Evolutionary conservation across 1,284 basidiomycete species (phyloP), one percentile per base, ranked within the genome.

Genomic region (Rugosomyces carneus): DNA sequence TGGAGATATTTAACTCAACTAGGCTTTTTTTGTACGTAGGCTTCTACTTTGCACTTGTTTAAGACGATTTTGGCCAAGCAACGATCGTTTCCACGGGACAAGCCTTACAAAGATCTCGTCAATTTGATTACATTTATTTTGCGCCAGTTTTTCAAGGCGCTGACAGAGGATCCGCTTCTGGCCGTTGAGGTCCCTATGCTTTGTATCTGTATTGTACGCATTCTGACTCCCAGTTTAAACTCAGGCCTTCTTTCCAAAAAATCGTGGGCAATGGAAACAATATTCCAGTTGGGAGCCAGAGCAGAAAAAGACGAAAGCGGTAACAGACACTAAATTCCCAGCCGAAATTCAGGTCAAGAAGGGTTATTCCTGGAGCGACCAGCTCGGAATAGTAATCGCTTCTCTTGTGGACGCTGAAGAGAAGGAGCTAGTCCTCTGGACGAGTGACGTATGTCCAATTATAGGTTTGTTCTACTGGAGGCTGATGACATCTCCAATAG

Each of bases 201-300:
- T 23, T 15, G 26, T 40, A 29, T 31, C 37, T 38, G 32, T 45
- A 35, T 5, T 34, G 34, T 20, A n/a, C 43, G 20, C 16, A n/a
- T 23, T 20, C 23, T 8, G 39, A n/a, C 20, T 20, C 13, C 23
- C 43, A 51, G 42, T n/a, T 49, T 40, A 40, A 34, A n/a, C n/a
- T 34, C n/a, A 90, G 88, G 85, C 86, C 2, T 88, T 93, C 71
- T 92, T 85, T 67, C 91, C 91, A 4, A 94, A 92, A 71, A 89
- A 87, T 59, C 76, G 89, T 53, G 81, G 85, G 15, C 71, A 81
- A 53, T 93, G 91, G 91, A 93, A 93, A 64, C 76, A 80, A 50
- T 81, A 78, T 56, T 92, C 89, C 7, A 88, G 82, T 52, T 88
- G 82, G 77, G 75, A 86, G 64, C 81, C 84, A n/a, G 83, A 72